Evolutionary conservation across 163 green algal genomes (phyloP).

Genomic region (Smithsoniella earleae): DNA sequence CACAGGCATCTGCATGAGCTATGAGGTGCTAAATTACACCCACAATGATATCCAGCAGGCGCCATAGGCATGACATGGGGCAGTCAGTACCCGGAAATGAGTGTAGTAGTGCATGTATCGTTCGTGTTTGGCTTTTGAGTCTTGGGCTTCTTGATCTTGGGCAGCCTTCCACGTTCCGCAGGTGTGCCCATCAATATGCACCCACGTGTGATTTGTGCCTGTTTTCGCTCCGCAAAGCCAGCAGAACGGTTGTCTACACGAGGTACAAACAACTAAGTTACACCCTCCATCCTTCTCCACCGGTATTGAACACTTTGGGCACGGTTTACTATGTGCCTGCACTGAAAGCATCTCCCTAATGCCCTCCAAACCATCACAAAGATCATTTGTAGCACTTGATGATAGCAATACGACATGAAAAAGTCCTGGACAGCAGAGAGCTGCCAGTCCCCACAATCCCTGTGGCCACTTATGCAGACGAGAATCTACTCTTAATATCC

Average conservation of each 20-base stretch:
- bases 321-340: constrained; percentile 50
- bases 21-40: no score
- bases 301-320: constrained; percentile 75
- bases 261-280: constrained; percentile 7
- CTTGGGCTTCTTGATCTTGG: constrained; percentile 44
- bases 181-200: constrained; percentile 63
- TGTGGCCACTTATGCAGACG: no score
- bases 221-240: constrained; percentile 78
- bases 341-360: no score
- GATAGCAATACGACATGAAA: no score
- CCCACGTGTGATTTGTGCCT: constrained; percentile 66
- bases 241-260: constrained; percentile 62
- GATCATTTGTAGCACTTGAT: no score
- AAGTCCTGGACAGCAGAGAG: no score
- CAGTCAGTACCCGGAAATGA: constrained; percentile 40
- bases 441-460: no score
- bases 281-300: constrained; percentile 73
- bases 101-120: constrained; percentile 84
- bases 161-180: constrained; percentile 78
- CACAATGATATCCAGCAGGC: no score
- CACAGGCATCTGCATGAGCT: no score
- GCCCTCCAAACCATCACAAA: no score
- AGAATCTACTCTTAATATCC: no score
- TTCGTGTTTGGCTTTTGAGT: constrained; percentile 61
- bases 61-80: no score